phyloP scores from a whole-genome alignment of 2,329 filamentous ascomycete species.

The Aspergillus pseudoglaucus region DNA sequence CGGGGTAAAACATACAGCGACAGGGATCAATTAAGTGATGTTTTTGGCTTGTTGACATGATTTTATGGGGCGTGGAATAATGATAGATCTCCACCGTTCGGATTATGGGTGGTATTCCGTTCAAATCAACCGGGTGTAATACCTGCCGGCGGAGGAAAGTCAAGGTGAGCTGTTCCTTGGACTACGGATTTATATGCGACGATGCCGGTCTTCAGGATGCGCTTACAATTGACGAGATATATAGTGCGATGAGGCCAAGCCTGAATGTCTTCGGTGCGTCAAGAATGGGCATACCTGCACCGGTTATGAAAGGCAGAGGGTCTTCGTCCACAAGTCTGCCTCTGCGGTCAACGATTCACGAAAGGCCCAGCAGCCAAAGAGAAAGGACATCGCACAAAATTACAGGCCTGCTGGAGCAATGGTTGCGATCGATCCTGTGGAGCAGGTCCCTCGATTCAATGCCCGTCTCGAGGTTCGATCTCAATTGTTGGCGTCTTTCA shows the following conservation, averaged over 20 bases:
- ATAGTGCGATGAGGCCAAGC: slow-evolving; percentile 18
- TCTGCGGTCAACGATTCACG: slow-evolving; percentile 3
- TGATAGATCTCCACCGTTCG: background rate
- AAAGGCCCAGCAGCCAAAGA: slow-evolving; percentile 4
- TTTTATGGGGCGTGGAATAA: background rate
- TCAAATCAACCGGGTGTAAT: slow-evolving; percentile 15
- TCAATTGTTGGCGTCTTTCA: slow-evolving; percentile 10
- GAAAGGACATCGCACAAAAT: background rate
- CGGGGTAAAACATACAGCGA: no score
- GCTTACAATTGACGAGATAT: background rate
- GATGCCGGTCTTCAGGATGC: background rate
- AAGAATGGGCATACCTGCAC: slow-evolving; percentile 17
- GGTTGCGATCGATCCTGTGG: background rate
- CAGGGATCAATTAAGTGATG: background rate
- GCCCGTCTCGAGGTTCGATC: slow-evolving; percentile 8
- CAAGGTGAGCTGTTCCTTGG: slow-evolving; percentile 9
- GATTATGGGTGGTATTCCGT: slow-evolving; percentile 12
- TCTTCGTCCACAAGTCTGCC: slow-evolving; percentile 11
- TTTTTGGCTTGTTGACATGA: background rate
- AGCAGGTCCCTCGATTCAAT: slow-evolving; percentile 9
- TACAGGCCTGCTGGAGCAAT: background rate
- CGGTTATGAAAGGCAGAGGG: slow-evolving; percentile 11
- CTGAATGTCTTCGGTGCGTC: slow-evolving; percentile 16
- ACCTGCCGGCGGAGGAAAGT: slow-evolving; percentile 13
- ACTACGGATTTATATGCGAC: background rate